Percentiles rank a stretch among this genome's conserved stretches.
Evolutionary conservation across 495 filamentous ascomycete genomes (phyloP).

Genomic region (Hapsidospora chrysogenum): DNA sequence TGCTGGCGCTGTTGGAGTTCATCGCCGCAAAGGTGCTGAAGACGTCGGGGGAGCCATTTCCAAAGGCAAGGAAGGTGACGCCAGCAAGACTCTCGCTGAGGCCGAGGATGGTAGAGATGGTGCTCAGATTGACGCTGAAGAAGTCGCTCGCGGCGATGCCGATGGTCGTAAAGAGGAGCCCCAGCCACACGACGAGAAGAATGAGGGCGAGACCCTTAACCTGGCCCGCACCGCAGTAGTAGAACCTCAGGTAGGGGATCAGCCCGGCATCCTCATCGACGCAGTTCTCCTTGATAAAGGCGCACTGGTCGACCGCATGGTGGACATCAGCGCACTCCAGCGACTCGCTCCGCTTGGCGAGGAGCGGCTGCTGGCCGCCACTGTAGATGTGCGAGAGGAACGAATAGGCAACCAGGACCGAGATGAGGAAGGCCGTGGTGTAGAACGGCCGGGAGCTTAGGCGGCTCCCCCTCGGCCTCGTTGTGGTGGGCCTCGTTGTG

Average conservation of each 20-base stretch:
- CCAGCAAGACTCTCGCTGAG: slow-evolving; percentile 94
- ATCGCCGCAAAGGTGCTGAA: slow-evolving; percentile 98
- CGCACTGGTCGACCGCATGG: slow-evolving; percentile 61
- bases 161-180: slow-evolving; percentile 88
- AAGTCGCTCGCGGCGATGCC: slow-evolving; percentile 98
- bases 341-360: slow-evolving; percentile 5
- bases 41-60: slow-evolving; percentile 97
- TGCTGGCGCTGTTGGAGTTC: slow-evolving; percentile 85
- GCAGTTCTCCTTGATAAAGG: slow-evolving; percentile 69
- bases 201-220: slow-evolving; percentile 62
- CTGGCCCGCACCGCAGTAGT: slow-evolving; percentile 66
- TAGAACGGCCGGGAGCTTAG: slow-evolving; percentile 21
- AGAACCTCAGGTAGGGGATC: slow-evolving; percentile 74
- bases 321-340: slow-evolving; percentile 70
- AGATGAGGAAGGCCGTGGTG: slow-evolving; percentile 16
- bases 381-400: slow-evolving; percentile 6
- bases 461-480: slow-evolving; percentile 2
- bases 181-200: slow-evolving; percentile 67
- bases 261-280: slow-evolving; percentile 79
- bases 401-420: slow-evolving; percentile 16
- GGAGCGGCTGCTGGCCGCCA: neutral
- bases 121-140: slow-evolving; percentile 91
- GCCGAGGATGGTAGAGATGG: slow-evolving; percentile 70
- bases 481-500: too few species aligned
- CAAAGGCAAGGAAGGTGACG: slow-evolving; percentile 92